These are phyloP conservation scores for Ramalina peruviana DNA, from an alignment of 495 filamentous ascomycete genomes.

Conservation along the genomic window DNA sequence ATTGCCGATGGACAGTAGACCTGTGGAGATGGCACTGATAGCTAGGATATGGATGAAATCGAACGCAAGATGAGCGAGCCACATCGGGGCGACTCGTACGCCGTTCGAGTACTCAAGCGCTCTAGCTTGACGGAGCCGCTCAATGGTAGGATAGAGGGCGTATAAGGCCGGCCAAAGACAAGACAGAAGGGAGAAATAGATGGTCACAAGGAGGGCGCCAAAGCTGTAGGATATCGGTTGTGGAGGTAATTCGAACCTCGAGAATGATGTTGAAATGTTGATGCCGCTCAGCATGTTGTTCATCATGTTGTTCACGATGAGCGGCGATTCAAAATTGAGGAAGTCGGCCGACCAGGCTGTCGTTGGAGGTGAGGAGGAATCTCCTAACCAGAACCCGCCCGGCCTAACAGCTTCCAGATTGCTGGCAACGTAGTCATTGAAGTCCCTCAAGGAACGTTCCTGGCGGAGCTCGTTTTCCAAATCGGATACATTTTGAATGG, in stretches of 20 bases:
- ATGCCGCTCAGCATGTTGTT: conserved; percentile 47
- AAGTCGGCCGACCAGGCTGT: conserved; percentile 42
- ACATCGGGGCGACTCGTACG: conserved; percentile 54
- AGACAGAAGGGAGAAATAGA: conserved; percentile 62
- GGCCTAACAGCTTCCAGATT: conserved; percentile 50
- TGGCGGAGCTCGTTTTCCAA: conserved; percentile 27
- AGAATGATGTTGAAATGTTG: conserved; percentile 47
- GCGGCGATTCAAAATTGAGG: conserved; percentile 30
- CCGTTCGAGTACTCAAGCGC: conserved; percentile 76
- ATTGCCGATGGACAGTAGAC: conserved; percentile 44
- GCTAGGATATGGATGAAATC: conserved; percentile 54
- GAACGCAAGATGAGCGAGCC: conserved; percentile 60
- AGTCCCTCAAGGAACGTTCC: conserved; percentile 49
- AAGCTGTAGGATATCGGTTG: conserved; percentile 40
- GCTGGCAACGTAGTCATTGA: conserved; percentile 43
- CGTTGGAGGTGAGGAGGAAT: conserved; percentile 33
- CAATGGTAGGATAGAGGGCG: conserved; percentile 68
- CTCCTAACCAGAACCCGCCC: conserved; percentile 57
- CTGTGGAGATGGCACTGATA: conserved; percentile 40
- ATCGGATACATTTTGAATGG: neutral
- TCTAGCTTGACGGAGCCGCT: conserved; percentile 58
- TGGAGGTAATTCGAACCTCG: conserved; percentile 55
- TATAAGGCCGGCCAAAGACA: conserved; percentile 67
- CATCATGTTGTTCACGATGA: conserved; percentile 54
- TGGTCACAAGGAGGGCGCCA: conserved; percentile 51